Percentiles rank a stretch among this genome's conserved stretches.
These are phyloP conservation scores for Hebeloma cylindrosporum DNA, from an alignment of 768 basidiomycete genomes.

Conservation along the genomic window DNA sequence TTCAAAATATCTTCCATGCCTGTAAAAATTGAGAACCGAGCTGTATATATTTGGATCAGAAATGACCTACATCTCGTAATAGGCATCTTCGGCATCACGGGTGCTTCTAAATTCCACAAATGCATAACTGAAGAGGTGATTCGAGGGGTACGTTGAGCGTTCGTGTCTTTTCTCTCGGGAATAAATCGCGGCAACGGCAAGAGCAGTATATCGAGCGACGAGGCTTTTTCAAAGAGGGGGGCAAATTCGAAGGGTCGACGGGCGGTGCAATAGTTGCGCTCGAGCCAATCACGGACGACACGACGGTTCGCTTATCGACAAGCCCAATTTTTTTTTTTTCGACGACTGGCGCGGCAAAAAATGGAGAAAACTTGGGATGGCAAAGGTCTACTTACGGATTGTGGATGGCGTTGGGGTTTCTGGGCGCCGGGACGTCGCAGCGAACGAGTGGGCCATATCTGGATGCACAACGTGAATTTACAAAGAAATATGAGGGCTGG, in stretches of 20 bases:
- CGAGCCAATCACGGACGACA: constrained; percentile 10
- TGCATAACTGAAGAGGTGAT: constrained; percentile 36
- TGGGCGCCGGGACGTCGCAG: constrained; percentile 87
- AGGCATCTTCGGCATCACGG: constrained; percentile 39
- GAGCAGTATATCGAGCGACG: constrained; percentile 14
- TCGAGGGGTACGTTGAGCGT: constrained; percentile 33
- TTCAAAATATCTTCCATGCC: constrained; percentile 40
- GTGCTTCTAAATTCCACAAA: constrained; percentile 39
- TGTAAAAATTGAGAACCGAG: constrained; percentile 9
- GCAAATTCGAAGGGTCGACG: neutral
- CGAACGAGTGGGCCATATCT: constrained; percentile 83
- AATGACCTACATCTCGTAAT: constrained; percentile 36
- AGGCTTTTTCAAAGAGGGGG: no score
- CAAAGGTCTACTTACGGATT: constrained; percentile 72
- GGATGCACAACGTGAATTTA: constrained; percentile 3
- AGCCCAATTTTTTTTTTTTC: constrained; percentile 11
- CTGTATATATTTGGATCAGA: neutral
- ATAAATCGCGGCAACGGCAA: constrained; percentile 17
- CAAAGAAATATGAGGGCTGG: neutral
- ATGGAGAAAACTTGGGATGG: constrained; percentile 12
- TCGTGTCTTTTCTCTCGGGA: constrained; percentile 27
- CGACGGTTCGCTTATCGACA: constrained; percentile 13
- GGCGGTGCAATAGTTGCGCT: constrained; percentile 5
- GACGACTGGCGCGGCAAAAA: constrained; percentile 24
- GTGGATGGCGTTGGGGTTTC: constrained; percentile 69